Percentiles rank a stretch among this genome's conserved stretches.
Evolutionary conservation across 1,284 basidiomycete species (phyloP).

Genomic region (Irpex lacteus): DNA sequence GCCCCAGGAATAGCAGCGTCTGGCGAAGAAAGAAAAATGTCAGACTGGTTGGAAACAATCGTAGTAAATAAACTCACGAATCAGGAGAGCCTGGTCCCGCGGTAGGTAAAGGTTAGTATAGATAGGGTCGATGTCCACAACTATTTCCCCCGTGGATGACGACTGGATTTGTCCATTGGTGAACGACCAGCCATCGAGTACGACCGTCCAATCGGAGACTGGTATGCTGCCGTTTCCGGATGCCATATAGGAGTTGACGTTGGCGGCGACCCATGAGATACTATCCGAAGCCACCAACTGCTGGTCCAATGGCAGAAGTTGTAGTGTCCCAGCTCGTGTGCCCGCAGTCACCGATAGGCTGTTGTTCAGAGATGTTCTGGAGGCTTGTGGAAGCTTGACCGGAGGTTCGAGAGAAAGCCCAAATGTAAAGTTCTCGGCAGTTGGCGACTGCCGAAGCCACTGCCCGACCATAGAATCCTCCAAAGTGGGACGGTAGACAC

Average conservation of each 20-base stretch:
- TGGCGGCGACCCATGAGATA: conserved; percentile 9
- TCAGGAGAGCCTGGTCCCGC: too few species aligned
- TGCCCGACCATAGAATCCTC: conserved; percentile 26
- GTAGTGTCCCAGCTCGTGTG: conserved; percentile 28
- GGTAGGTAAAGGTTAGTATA: too few species aligned
- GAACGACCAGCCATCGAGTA: conserved; percentile 36
- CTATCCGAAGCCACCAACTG: conserved; percentile 16
- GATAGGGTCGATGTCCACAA: conserved; percentile 31
- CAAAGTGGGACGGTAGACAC: conserved; percentile 19
- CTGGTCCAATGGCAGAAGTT: conserved; percentile 21
- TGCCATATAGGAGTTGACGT: conserved; percentile 10
- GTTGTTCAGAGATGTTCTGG: too few species aligned
- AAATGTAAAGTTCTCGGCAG: conserved; percentile 25
- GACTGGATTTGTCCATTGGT: conserved; percentile 21
- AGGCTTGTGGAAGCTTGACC: conserved; percentile 18
- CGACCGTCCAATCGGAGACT: conserved; percentile 30
- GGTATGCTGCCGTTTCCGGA: conserved; percentile 10
- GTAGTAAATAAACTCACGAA: too few species aligned
- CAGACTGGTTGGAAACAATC: too few species aligned
- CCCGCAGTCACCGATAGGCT: not conserved
- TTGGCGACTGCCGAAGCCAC: conserved; percentile 21
- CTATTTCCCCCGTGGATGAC: conserved; percentile 17
- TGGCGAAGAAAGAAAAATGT: not conserved
- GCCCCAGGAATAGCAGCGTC: too few species aligned
- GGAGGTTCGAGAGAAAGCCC: conserved; percentile 25